These are phyloP conservation scores for Trametes cingulata DNA, from an alignment of 768 basidiomycete species.

Conservation along the genomic window DNA sequence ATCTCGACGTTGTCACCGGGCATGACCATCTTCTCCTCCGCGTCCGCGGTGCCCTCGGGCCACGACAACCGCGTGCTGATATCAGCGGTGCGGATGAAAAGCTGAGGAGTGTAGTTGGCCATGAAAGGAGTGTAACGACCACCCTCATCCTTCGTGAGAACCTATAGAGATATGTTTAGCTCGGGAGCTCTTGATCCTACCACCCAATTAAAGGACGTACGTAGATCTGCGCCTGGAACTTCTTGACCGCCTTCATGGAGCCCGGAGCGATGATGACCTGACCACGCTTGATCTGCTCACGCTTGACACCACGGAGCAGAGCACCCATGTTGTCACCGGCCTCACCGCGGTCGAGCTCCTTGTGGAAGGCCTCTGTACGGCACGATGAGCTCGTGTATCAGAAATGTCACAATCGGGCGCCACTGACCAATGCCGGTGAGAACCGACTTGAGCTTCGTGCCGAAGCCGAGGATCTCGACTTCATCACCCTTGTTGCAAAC, in stretches of 20 bases:
- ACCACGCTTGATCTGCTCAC: slow-evolving; percentile 92
- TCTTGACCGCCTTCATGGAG: slow-evolving; percentile 90
- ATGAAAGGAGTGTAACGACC: slow-evolving; percentile 92
- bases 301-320: slow-evolving; percentile 93
- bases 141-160: slow-evolving; percentile 85
- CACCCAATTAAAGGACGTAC: slow-evolving; percentile 39
- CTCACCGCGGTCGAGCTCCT: slow-evolving; percentile 95
- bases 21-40: slow-evolving; percentile 95
- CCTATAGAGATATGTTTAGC: slow-evolving; percentile 38
- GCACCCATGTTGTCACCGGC: slow-evolving; percentile 99
- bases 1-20: slow-evolving; percentile 98
- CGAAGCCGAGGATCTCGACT: slow-evolving; percentile 90
- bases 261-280: slow-evolving; percentile 89
- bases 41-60: slow-evolving; percentile 80
- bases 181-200: neutral
- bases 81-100: slow-evolving; percentile 95
- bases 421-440: slow-evolving; percentile 87
- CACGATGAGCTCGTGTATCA: neutral
- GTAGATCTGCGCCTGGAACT: slow-evolving; percentile 93
- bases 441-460: slow-evolving; percentile 81
- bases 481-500: slow-evolving; percentile 88
- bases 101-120: slow-evolving; percentile 91
- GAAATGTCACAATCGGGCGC: slow-evolving; percentile 1
- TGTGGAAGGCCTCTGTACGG: slow-evolving; percentile 94
- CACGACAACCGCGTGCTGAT: slow-evolving; percentile 83